Evolutionary conservation across 148 eudicot species (phyloP).

Genomic region (Agrostemma githago): DNA sequence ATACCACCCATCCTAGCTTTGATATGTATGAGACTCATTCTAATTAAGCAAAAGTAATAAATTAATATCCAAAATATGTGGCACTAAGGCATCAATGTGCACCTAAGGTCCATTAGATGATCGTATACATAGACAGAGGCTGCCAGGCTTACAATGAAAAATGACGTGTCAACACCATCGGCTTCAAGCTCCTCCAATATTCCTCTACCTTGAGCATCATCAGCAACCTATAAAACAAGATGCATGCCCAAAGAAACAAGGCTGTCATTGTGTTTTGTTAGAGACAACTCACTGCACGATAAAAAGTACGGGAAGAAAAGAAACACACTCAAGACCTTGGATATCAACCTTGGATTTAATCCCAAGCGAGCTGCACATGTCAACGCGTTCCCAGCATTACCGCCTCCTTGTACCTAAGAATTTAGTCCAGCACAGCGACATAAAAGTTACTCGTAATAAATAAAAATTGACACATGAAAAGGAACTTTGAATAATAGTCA

Average conservation of each 20-base stretch:
- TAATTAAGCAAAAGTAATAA: not conserved
- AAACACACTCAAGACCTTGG: conserved; percentile 46
- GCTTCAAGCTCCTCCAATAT: conserved; percentile 76
- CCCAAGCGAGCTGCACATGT: conserved; percentile 80
- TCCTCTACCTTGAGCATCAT: conserved; percentile 88
- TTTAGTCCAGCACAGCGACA: conserved; percentile 6
- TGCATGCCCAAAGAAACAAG: conserved; percentile 11
- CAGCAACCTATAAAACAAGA: conserved; percentile 59
- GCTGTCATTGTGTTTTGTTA: not conserved
- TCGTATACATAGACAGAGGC: not conserved
- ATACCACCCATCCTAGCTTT: not conserved
- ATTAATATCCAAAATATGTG: not conserved
- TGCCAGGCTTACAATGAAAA: conserved; percentile 52
- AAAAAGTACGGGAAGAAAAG: not conserved
- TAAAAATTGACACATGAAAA: not conserved
- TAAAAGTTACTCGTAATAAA: not conserved
- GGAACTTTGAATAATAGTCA: too few species aligned
- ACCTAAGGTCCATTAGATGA: not conserved
- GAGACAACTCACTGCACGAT: not conserved
- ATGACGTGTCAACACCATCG: conserved; percentile 86
- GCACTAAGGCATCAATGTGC: not conserved
- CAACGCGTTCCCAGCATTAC: conserved; percentile 76
- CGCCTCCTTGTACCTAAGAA: conserved; percentile 76
- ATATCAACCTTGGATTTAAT: conserved; percentile 58
- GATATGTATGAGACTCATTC: not conserved